phyloP scores from a whole-genome alignment of 2,329 filamentous ascomycete species.

The Orbilia oligospora region DNA sequence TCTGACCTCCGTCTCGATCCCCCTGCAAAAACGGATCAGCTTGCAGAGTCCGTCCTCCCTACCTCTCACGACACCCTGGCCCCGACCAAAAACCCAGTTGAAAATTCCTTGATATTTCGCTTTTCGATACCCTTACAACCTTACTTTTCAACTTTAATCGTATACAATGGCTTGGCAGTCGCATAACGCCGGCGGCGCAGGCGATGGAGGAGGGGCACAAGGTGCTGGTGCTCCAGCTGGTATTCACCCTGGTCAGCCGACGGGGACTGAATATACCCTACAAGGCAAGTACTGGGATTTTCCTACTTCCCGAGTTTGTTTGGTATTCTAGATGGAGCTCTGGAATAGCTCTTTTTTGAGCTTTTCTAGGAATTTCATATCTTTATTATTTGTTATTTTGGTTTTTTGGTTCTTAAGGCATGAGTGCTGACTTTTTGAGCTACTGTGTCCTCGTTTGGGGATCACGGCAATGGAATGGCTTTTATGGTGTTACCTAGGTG shows the following conservation, averaged over 20 bases:
- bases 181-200: conserved; percentile 66
- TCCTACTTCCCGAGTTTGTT: conserved; percentile 4
- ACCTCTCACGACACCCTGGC: conserved; percentile 18
- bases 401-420: neutral
- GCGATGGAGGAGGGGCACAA: conserved; percentile 43
- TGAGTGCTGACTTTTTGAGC: conserved; percentile 11
- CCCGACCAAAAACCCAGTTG: conserved; percentile 1
- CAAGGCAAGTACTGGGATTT: conserved; percentile 72
- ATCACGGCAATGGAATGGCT: neutral
- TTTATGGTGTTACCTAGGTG: conserved; percentile 73
- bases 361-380: neutral
- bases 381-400: neutral
- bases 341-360: neutral
- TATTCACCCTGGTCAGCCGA: conserved; percentile 68
- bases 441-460: conserved; percentile 21
- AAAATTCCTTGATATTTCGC: conserved; percentile 13
- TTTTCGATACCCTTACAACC: conserved; percentile 4
- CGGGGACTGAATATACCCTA: conserved; percentile 79
- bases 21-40: conserved; percentile 28
- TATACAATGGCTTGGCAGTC: conserved; percentile 79
- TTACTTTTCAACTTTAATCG: conserved; percentile 18
- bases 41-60: conserved; percentile 16
- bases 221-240: conserved; percentile 65
- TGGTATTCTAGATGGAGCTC: neutral
- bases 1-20: neutral